Conservation (phyloP, 495 filamentous ascomycete species). For the Daldinia childiae region DNA sequence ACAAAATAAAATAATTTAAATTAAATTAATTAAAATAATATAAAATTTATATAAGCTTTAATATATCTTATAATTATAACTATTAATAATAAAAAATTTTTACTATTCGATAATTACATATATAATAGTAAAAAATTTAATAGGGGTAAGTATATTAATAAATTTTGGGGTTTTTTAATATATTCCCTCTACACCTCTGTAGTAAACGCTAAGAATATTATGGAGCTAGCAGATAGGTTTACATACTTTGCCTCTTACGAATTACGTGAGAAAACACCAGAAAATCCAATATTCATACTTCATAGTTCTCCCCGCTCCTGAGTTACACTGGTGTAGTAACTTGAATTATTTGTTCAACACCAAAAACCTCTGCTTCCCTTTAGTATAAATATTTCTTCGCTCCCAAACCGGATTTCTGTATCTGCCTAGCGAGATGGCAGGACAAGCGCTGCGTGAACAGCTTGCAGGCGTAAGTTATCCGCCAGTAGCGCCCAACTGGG, state of each 20-base stretch:
- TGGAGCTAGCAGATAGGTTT: background rate
- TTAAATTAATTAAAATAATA: no score
- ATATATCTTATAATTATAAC: no score
- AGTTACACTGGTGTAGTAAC: background rate
- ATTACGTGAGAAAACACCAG: constrained; percentile 2
- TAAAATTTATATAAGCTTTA: no score
- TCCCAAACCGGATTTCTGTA: background rate
- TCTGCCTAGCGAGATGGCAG: constrained; percentile 9
- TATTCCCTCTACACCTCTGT: no score
- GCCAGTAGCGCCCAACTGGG: constrained; percentile 23
- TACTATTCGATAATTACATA: no score
- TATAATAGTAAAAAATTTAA: no score
- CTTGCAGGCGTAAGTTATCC: constrained; percentile 19
- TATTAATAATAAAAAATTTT: no score
- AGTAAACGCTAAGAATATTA: no score
- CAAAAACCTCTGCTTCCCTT: background rate
- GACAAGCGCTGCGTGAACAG: constrained; percentile 9
- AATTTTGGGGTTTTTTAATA: no score
- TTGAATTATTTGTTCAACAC: background rate
- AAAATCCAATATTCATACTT: background rate
- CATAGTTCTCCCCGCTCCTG: background rate
- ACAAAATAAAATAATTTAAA: no score
- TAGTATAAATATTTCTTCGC: background rate
- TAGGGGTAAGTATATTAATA: no score
- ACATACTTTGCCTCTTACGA: background rate